Evolutionary conservation across 2,329 filamentous ascomycete genomes (phyloP).

Genomic region (Phoma sp.): DNA sequence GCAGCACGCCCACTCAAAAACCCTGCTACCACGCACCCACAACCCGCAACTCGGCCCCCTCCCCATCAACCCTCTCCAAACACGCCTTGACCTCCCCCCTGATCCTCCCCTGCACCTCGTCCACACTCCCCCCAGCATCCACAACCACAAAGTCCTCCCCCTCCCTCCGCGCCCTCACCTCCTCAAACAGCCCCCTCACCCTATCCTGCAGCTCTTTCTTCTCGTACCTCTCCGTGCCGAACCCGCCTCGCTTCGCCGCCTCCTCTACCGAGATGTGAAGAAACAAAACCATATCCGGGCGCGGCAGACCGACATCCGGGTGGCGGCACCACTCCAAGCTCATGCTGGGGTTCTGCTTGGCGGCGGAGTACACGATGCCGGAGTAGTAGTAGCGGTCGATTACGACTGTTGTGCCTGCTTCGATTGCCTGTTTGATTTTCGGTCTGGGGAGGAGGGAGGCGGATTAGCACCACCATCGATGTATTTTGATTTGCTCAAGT

Average conservation of each 20-base stretch:
- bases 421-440: constrained; percentile 52
- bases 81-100: constrained; percentile 28
- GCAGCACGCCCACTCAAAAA: neutral
- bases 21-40: constrained; percentile 39
- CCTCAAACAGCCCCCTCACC: constrained; percentile 75
- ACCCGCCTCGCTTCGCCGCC: constrained; percentile 80
- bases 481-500: too few relatives aligned
- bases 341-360: constrained; percentile 76
- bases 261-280: constrained; percentile 78
- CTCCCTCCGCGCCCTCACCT: constrained; percentile 56
- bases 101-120: constrained; percentile 56
- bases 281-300: constrained; percentile 87
- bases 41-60: constrained; percentile 26
- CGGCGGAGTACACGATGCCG: constrained; percentile 89
- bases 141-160: constrained; percentile 60
- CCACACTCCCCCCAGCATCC: constrained; percentile 59
- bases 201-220: constrained; percentile 78
- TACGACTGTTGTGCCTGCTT: constrained; percentile 74
- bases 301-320: constrained; percentile 84
- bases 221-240: constrained; percentile 89
- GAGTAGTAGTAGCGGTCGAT: constrained; percentile 96
- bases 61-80: constrained; percentile 29
- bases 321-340: constrained; percentile 79
- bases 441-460: constrained; percentile 23
- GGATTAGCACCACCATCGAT: too few relatives aligned